A percentile compares a stretch with the other conserved stretches of the same genome.
phyloP scores from a whole-genome alignment of 768 basidiomycete genomes.

The Amanita brunnescens region DNA sequence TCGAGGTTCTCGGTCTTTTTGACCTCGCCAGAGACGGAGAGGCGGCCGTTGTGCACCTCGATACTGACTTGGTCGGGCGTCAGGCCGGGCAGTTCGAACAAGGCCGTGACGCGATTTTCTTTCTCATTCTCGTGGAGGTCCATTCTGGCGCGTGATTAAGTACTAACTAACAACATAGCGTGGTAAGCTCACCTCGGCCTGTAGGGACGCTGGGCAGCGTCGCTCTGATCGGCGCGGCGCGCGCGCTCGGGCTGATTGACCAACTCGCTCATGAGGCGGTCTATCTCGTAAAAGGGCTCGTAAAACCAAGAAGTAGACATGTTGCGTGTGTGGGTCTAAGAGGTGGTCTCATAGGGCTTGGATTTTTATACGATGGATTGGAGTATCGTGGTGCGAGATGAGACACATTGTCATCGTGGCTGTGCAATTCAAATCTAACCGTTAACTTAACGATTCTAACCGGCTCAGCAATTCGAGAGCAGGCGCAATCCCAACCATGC shows the following conservation, averaged over 20 bases:
- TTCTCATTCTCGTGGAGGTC: slow-evolving; percentile 43
- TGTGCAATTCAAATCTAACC: too few species aligned
- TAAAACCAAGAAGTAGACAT: not conserved
- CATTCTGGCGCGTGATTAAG: slow-evolving; percentile 29
- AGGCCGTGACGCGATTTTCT: slow-evolving; percentile 40
- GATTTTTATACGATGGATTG: too few species aligned
- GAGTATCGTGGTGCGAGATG: too few species aligned
- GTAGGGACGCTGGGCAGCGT: not conserved
- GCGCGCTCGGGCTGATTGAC: not conserved
- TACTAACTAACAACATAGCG: not conserved
- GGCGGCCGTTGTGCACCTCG: slow-evolving; percentile 39
- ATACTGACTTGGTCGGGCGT: slow-evolving; percentile 41
- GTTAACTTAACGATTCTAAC: too few species aligned
- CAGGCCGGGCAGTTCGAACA: slow-evolving; percentile 52
- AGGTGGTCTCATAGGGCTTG: too few species aligned
- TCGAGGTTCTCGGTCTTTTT: slow-evolving; percentile 24
- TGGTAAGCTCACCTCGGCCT: slow-evolving; percentile 3
- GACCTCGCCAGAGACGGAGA: slow-evolving; percentile 44
- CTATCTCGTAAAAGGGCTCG: slow-evolving; percentile 8
- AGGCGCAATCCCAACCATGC: too few species aligned
- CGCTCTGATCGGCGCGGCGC: not conserved
- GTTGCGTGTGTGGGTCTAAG: too few species aligned
- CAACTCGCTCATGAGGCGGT: slow-evolving; percentile 1
- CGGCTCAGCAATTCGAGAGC: too few species aligned
- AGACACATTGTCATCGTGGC: too few species aligned